phyloP scores from a whole-genome alignment of 2,329 filamentous ascomycete genomes.

The Cadophora gregata region DNA sequence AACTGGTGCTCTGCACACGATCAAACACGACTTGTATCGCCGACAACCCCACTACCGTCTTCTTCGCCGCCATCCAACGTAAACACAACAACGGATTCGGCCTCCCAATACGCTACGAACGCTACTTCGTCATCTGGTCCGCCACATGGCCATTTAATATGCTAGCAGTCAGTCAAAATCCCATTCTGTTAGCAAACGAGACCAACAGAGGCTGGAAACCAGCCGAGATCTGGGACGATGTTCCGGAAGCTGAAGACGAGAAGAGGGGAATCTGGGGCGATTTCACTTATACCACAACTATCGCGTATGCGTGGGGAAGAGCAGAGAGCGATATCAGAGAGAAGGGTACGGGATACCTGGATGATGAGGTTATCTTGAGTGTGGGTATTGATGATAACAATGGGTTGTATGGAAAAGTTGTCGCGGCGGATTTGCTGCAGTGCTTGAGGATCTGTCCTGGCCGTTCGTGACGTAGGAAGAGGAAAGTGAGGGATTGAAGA shows the following conservation, averaged over 20 bases:
- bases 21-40: conserved; percentile 38
- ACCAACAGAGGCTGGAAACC: conserved; percentile 45
- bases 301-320: conserved; percentile 46
- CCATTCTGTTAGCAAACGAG: conserved; percentile 47
- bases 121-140: conserved; percentile 48
- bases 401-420: conserved; percentile 45
- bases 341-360: conserved; percentile 46
- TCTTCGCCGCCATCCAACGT: conserved; percentile 47
- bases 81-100: conserved; percentile 46
- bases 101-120: conserved; percentile 48
- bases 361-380: conserved; percentile 49
- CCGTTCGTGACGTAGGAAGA: conserved; percentile 13
- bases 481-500: no score
- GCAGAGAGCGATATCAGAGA: conserved; percentile 44
- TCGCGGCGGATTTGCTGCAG: conserved; percentile 44
- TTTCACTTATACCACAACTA: conserved; percentile 49
- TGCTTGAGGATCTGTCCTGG: conserved; percentile 59
- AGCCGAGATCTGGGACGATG: conserved; percentile 46
- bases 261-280: conserved; percentile 40
- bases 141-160: conserved; percentile 45
- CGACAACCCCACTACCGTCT: conserved; percentile 40
- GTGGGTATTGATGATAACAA: conserved; percentile 47
- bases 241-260: conserved; percentile 28
- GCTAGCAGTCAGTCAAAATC: conserved; percentile 45
- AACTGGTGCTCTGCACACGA: conserved; percentile 46